Evolutionary conservation across 108 stramenopile genomes (phyloP).

Genomic region (Fistulifera pelliculosa): DNA sequence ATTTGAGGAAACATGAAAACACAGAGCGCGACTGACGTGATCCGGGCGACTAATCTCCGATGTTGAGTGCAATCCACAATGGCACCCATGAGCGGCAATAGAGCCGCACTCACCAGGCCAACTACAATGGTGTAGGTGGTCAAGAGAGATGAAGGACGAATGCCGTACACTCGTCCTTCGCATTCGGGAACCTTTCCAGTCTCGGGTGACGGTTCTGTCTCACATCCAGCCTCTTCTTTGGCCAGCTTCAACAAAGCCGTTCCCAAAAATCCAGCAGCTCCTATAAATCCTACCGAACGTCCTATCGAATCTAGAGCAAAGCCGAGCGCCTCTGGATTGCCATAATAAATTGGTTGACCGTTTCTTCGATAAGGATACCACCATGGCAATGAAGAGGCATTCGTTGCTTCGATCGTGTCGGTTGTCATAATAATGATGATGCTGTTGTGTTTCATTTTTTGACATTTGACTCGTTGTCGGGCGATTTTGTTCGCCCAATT

Average conservation of each 20-base stretch:
- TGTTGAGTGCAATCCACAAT: conserved; percentile 64
- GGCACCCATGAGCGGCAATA: conserved; percentile 56
- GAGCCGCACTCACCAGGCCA: conserved; percentile 32
- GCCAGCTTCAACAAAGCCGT: conserved; percentile 57
- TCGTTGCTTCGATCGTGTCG: no score
- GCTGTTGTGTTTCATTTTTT: no score
- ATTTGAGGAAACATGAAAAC: conserved; percentile 42
- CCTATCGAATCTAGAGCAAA: conserved; percentile 51
- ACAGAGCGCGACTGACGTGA: conserved; percentile 28
- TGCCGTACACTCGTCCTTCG: conserved; percentile 39
- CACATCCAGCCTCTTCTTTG: conserved; percentile 47
- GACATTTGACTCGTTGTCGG: no score
- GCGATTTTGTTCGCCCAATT: no score
- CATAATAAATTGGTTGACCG: conserved; percentile 31
- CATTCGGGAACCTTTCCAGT: conserved; percentile 36
- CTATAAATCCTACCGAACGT: conserved; percentile 34
- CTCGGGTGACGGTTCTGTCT: conserved; percentile 30
- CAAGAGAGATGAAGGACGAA: conserved; percentile 68
- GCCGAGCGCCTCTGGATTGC: conserved; percentile 54
- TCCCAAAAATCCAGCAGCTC: conserved; percentile 53
- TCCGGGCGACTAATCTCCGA: conserved; percentile 23
- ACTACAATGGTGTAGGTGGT: conserved; percentile 51
- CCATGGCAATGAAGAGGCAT: conserved; percentile 11
- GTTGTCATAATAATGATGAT: no score
- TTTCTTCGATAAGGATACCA: conserved; percentile 5